Percentiles rank a stretch among this genome's conserved stretches.
Evolutionary conservation across 2,329 filamentous ascomycete genomes (phyloP).

Genomic region (Eurotiales sp.): DNA sequence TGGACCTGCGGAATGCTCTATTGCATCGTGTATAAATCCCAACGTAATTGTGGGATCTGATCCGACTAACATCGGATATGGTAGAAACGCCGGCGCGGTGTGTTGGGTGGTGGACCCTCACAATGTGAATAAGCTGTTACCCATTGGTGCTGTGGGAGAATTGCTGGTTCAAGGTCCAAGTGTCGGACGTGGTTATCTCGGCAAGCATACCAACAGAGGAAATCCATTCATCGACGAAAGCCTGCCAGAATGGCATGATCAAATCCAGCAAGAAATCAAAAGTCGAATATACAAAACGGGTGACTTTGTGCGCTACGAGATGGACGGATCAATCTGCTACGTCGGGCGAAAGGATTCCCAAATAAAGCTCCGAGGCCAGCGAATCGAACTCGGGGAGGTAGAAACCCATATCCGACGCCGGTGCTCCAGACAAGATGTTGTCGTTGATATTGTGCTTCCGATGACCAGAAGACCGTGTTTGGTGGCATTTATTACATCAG

Average conservation of each 20-base stretch:
- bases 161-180: conserved; percentile 39
- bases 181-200: conserved; percentile 43
- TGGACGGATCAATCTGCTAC: conserved; percentile 30
- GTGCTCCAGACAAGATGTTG: conserved; percentile 33
- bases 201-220: conserved; percentile 35
- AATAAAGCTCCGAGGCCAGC: conserved; percentile 40
- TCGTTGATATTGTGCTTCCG: conserved; percentile 23
- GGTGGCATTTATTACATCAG: neutral
- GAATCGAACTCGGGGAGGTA: conserved; percentile 40
- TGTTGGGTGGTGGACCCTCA: conserved; percentile 46
- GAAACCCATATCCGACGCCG: conserved; percentile 32
- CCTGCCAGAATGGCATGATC: conserved; percentile 31
- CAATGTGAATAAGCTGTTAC: conserved; percentile 41
- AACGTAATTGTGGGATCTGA: conserved; percentile 22
- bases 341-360: conserved; percentile 35
- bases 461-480: neutral
- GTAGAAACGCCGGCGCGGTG: conserved; percentile 35
- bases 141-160: conserved; percentile 38
- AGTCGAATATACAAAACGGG: conserved; percentile 35
- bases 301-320: conserved; percentile 31
- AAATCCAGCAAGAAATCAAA: conserved; percentile 25
- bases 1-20: neutral
- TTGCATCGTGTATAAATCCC: conserved; percentile 18
- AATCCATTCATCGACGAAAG: conserved; percentile 29
- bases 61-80: conserved; percentile 30